These are phyloP conservation scores for Henckelia pumila DNA, from an alignment of 257 asterid species.

Conservation along the genomic window DNA sequence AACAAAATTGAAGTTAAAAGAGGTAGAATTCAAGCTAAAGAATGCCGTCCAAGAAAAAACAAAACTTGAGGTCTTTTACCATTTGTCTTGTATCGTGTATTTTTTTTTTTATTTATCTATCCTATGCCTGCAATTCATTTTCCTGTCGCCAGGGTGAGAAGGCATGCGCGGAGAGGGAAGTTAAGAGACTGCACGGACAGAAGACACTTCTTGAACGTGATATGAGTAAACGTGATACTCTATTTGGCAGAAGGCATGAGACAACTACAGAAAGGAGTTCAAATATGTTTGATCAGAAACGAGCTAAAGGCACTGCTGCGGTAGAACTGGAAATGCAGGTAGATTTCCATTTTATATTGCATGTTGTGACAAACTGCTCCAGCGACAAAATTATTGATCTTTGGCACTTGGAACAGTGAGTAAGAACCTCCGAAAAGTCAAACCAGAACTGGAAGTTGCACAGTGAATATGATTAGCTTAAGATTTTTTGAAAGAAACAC, in stretches of 20 bases:
- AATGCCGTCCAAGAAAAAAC: conserved; percentile 87
- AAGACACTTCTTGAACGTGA: conserved; percentile 88
- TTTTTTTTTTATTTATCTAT: conserved; percentile 22
- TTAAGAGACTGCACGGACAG: conserved; percentile 66
- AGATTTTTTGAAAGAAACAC: conserved; percentile 3
- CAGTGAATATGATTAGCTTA: neutral
- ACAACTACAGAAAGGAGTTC: conserved; percentile 62
- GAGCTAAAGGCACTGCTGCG: conserved; percentile 46
- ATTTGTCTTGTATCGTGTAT: conserved; percentile 15
- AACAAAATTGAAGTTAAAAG: conserved; percentile 77
- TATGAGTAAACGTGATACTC: conserved; percentile 65
- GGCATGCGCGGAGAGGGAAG: conserved; percentile 77
- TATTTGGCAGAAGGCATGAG: conserved; percentile 62
- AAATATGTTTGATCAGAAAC: conserved; percentile 56
- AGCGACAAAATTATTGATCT: conserved; percentile 4
- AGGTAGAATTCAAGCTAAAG: conserved; percentile 80
- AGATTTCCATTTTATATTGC: conserved; percentile 8
- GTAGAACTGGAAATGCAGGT: conserved; percentile 54
- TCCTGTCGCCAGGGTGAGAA: conserved; percentile 71
- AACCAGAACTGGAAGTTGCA: neutral
- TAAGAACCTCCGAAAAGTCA: neutral
- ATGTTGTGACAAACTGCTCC: conserved; percentile 2
- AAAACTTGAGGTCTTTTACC: conserved; percentile 77
- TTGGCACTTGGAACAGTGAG: neutral
- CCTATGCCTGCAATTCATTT: conserved; percentile 18